These are phyloP conservation scores for Filosporella fistucella DNA, from an alignment of 495 filamentous ascomycete species.

Conservation along the genomic window DNA sequence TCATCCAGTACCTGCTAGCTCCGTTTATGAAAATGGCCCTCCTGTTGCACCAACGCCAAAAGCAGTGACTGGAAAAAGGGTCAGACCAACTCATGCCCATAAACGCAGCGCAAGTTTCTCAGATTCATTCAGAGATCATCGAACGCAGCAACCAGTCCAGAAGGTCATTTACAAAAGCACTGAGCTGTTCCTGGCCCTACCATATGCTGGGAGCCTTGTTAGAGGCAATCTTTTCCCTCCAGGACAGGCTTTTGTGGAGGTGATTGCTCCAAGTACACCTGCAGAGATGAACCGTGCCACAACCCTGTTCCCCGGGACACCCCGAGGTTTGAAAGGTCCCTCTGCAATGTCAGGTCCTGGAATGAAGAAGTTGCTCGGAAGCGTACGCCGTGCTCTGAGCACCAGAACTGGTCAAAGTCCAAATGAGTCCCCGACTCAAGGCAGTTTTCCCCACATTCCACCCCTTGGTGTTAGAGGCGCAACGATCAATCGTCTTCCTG, in stretches of 20 bases:
- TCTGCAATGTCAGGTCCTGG: slow-evolving; percentile 54
- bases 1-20: slow-evolving; percentile 57
- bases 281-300: slow-evolving; percentile 35
- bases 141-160: slow-evolving; percentile 51
- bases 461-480: slow-evolving; percentile 45
- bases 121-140: slow-evolving; percentile 78
- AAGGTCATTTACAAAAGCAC: slow-evolving; percentile 42
- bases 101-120: slow-evolving; percentile 58
- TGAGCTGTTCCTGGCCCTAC: slow-evolving; percentile 56
- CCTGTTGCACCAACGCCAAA: slow-evolving; percentile 45
- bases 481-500: slow-evolving; percentile 44
- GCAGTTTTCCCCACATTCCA: slow-evolving; percentile 38
- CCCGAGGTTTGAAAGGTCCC: slow-evolving; percentile 28
- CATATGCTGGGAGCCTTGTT: slow-evolving; percentile 78
- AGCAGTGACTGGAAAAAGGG: slow-evolving; percentile 46
- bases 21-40: slow-evolving; percentile 30
- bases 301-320: slow-evolving; percentile 41
- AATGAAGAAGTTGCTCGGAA: slow-evolving; percentile 82
- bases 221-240: slow-evolving; percentile 77
- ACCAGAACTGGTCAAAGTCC: slow-evolving; percentile 45
- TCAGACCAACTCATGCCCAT: slow-evolving; percentile 37
- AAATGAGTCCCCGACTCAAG: slow-evolving; percentile 35
- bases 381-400: slow-evolving; percentile 82
- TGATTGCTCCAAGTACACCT: slow-evolving; percentile 60
- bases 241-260: slow-evolving; percentile 68